phyloP scores from a whole-genome alignment of 176 grass and related monocot species.

The Raddia distichophylla region DNA sequence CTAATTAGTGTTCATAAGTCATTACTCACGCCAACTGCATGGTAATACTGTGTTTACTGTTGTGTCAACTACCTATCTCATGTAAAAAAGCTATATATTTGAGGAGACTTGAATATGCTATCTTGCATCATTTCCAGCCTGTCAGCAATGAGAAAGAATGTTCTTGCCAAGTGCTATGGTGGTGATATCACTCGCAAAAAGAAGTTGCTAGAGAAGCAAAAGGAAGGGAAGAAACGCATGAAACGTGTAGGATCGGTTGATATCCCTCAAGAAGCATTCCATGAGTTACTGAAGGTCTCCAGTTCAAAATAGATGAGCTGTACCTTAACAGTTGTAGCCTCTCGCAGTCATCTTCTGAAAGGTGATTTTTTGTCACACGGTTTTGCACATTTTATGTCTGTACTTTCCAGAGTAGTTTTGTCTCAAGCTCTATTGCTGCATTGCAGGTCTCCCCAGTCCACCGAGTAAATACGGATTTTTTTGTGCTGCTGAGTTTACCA shows the following conservation, averaged over 20 bases:
- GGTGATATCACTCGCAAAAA: conserved; percentile 94
- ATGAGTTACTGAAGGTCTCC: conserved; percentile 83
- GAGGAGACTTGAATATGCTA: background rate
- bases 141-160: conserved; percentile 98
- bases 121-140: conserved; percentile 58
- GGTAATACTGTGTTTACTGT: background rate
- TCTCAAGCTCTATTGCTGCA: background rate
- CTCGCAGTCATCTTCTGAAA: conserved; percentile 12
- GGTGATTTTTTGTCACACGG: conserved; percentile 6
- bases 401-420: background rate
- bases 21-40: background rate
- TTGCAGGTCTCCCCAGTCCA: conserved; percentile 8
- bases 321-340: background rate
- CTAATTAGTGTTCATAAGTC: conserved; percentile 4
- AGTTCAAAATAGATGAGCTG: conserved; percentile 57
- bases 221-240: conserved; percentile 99
- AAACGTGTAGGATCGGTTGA: conserved; percentile 98
- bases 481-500: background rate
- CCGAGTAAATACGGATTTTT: conserved; percentile 22
- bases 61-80: background rate
- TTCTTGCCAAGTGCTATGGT: conserved; percentile 98
- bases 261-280: conserved; percentile 96
- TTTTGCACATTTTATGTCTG: background rate
- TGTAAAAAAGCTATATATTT: conserved; percentile 3
- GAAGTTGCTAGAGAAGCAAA: conserved; percentile 97